Evolutionary conservation across 1,284 basidiomycete genomes (phyloP), one percentile per base, ranked within the genome.

Genomic region (Ustilago nuda): DNA sequence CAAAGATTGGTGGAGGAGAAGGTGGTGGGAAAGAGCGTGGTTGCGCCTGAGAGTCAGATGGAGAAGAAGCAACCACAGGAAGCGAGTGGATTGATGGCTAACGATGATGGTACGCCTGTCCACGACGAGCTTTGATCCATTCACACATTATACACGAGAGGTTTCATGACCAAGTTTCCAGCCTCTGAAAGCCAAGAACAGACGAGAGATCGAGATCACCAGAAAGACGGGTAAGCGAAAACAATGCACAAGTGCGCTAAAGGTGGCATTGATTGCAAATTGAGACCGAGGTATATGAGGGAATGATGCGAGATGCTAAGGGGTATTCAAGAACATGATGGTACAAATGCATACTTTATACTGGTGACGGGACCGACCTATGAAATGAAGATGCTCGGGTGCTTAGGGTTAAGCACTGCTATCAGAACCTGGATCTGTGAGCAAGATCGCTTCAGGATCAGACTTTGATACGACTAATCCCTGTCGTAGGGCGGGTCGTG

Each of bases 1-100:
- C 64, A 76, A 32, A 61, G 82, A 4, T 59, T 87, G 30, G 74
- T 73, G 13, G 61, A 76, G 55, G 54, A 76, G 35, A 57, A 55
- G 32, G 51, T 33, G 23, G 65, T 76, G 2, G 68, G 68, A 2
- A 58, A 30, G 17, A 71, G 64, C 32, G 72, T 75, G 9, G 72
- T 75, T 12, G 67, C 62, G 19, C 72, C 72, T 2, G 54, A 67
- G 7, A 71, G 69, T 33, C 65, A 72, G 54, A 45, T 73, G 8
- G 41, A 58, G 51, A 59, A 33, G 30, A 36, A 43, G 8, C 7
- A 48, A 4, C 11, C 48, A 27, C 48, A 50, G n/a, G 11, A 50
- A 13, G 11, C 48, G 11, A n/a, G n/a, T 9, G 43, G 43, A 12
- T 17, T 3, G 52, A 5, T 17, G 13, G 15, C 15, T 8, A 19